Evolutionary conservation across 345 rosid genomes (phyloP), one percentile per base, ranked within the genome.

Genomic region (Boechera stricta): DNA sequence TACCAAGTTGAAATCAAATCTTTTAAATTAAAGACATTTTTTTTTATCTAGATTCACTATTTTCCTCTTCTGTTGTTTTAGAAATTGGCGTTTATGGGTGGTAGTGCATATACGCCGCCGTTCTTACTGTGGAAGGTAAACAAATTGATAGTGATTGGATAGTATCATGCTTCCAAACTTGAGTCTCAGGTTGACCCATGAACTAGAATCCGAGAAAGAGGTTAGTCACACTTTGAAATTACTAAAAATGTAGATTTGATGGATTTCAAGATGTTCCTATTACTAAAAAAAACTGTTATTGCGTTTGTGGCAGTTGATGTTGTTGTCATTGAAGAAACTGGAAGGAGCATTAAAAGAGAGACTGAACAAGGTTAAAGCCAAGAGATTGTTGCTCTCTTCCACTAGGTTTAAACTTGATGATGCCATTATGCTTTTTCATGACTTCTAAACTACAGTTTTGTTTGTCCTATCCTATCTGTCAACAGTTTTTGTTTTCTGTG

Each of bases 341-440:
- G 80, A 49, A n/a, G 91, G 86, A 59, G 12, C 66, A 4, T 63
- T 69, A 41, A 66, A 55, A 53, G 79, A 73, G 31, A 81, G 82
- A 77, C 68, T 33, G 35, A 80, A 73, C 10, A 86, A 83, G 44
- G 29, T 90, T 35, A 71, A 16, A 62, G 85, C 69, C 11, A 85
- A 86, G 56, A 77, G 79, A 67, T 2, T 77, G 36, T 70, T 92
- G 47, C 69, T 89, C 60, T 81, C 84, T 74, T 84, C 91, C 4
- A 83, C 90, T 29, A 84, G 67, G 64, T 78, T 86, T 79, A 87
- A 85, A 69, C 90, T 95, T 57, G 93, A 94, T 59, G 90, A 89
- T 71, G 84, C 96, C 18, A 80, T 91, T 57, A 77, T 90, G 96
- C 87, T 95, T 59, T 92, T 92, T 79, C 92, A 89, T 68, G 82